Evolutionary conservation across 768 basidiomycete species (phyloP).

Genomic region (Mycena leptocephala): DNA sequence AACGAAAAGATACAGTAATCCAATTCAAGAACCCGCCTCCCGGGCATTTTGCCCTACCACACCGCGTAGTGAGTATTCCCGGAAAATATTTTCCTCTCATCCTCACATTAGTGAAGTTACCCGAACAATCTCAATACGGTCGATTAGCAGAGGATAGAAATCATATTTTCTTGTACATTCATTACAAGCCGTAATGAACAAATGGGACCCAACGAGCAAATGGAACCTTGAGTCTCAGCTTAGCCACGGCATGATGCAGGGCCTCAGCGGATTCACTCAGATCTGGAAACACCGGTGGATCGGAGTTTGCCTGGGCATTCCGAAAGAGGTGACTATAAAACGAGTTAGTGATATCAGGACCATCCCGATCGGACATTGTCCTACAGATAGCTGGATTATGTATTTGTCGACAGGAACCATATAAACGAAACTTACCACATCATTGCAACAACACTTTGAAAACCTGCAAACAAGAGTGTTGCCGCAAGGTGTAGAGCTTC

Average conservation of each 20-base stretch:
- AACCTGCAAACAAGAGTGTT: too few relatives aligned
- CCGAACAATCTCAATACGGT: too few relatives aligned
- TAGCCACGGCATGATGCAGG: not conserved
- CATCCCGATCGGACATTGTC: not conserved
- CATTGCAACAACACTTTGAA: not conserved
- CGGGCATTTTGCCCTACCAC: too few relatives aligned
- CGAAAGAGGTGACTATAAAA: not conserved
- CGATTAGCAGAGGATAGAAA: too few relatives aligned
- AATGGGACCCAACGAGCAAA: not conserved
- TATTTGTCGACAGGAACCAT: not conserved
- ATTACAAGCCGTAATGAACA: not conserved
- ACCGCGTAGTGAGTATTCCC: too few relatives aligned
- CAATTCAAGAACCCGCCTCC: too few relatives aligned
- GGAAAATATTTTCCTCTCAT: too few relatives aligned
- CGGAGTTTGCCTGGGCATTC: not conserved
- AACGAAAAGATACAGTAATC: too few relatives aligned
- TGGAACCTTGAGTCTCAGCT: not conserved
- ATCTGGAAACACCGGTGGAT: not conserved
- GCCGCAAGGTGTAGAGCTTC: too few relatives aligned
- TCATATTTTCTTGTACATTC: too few relatives aligned
- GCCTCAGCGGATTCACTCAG: not conserved
- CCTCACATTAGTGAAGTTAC: too few relatives aligned
- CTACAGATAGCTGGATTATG: not conserved
- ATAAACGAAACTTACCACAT: not conserved
- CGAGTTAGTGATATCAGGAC: not conserved